Percentiles rank a stretch among this genome's conserved stretches.
Evolutionary conservation across 495 filamentous ascomycete species (phyloP).

Genomic region (Rusavskia elegans): DNA sequence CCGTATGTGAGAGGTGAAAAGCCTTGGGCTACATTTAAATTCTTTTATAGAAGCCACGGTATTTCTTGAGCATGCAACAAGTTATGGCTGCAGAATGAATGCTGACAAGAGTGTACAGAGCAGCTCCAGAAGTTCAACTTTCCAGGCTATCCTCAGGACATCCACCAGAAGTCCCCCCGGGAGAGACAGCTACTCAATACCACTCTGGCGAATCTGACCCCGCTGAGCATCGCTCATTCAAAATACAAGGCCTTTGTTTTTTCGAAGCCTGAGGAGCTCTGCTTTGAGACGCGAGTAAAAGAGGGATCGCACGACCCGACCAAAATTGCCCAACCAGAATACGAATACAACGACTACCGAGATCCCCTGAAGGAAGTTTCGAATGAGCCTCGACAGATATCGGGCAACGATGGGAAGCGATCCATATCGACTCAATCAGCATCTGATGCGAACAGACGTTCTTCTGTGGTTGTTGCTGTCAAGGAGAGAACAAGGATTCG

Average conservation of each 20-base stretch:
- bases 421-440: no score
- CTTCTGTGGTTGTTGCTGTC: background rate
- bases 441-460: no score
- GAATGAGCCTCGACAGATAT: background rate
- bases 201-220: constrained; percentile 2
- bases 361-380: background rate
- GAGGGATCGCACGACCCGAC: background rate
- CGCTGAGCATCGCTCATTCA: constrained; percentile 7
- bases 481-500: background rate
- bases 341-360: background rate
- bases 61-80: background rate
- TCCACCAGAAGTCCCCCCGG: background rate
- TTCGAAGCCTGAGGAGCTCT: background rate
- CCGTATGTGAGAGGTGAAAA: constrained; percentile 7
- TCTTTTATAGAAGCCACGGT: constrained; percentile 17
- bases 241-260: background rate
- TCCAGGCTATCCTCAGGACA: background rate
- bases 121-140: constrained; percentile 10
- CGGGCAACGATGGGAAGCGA: background rate
- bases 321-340: background rate
- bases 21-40: constrained; percentile 12
- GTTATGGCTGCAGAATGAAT: background rate
- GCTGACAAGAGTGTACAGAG: background rate
- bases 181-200: background rate
- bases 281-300: background rate